Evolutionary conservation across 495 filamentous ascomycete species (phyloP).

Genomic region (Penicillium ucsense): DNA sequence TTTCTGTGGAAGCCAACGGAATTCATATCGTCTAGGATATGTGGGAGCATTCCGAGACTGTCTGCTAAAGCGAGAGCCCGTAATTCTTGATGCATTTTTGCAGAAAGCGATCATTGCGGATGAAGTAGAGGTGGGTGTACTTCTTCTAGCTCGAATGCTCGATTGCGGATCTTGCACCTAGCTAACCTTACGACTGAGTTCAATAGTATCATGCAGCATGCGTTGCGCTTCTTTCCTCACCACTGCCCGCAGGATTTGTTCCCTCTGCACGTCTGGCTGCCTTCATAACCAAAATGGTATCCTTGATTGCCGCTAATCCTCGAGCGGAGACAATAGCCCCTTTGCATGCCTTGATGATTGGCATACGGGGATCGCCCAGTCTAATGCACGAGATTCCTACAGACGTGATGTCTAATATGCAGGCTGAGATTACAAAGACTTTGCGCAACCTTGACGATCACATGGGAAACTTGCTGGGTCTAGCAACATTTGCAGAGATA

Average conservation of each 20-base stretch:
- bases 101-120: slow-evolving; percentile 21
- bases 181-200: no score
- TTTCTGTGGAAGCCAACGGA: background rate
- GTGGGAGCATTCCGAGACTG: slow-evolving; percentile 26
- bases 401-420: slow-evolving; percentile 33
- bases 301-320: slow-evolving; percentile 22
- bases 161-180: no score
- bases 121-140: slow-evolving; percentile 25
- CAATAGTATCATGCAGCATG: slow-evolving; percentile 30
- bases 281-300: slow-evolving; percentile 32
- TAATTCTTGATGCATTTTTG: slow-evolving; percentile 33
- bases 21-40: slow-evolving; percentile 15
- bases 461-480: slow-evolving; percentile 38
- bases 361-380: slow-evolving; percentile 19
- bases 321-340: slow-evolving; percentile 34
- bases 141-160: no score
- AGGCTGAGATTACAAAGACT: slow-evolving; percentile 35
- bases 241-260: slow-evolving; percentile 24
- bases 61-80: slow-evolving; percentile 30
- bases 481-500: slow-evolving; percentile 40
- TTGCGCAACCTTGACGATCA: slow-evolving; percentile 38
- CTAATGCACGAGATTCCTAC: slow-evolving; percentile 25
- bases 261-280: slow-evolving; percentile 29
- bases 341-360: slow-evolving; percentile 30
- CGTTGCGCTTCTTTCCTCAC: slow-evolving; percentile 31